Conservation (phyloP, 768 basidiomycete genomes). For the Leccinum olivaceopallidum region DNA sequence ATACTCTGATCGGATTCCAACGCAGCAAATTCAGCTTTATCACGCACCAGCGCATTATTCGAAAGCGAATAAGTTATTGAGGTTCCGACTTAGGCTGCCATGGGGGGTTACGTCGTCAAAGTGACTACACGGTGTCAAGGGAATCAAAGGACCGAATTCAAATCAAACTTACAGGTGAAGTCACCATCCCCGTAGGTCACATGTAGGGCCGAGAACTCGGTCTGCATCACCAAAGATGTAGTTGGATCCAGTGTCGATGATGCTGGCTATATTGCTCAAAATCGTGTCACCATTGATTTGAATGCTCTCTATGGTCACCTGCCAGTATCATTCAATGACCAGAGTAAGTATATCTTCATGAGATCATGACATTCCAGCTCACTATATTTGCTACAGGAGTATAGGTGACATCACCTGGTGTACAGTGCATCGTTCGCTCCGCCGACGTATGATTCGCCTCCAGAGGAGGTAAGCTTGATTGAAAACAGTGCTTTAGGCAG, state of each 20-base stretch:
- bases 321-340: slow-evolving; percentile 12
- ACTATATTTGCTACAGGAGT: slow-evolving; percentile 26
- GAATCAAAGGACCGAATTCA: not conserved
- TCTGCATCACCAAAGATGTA: slow-evolving; percentile 8
- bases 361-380: not conserved
- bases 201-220: slow-evolving; percentile 5
- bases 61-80: not conserved
- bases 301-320: slow-evolving; percentile 14
- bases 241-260: slow-evolving; percentile 26
- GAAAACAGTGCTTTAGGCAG: slow-evolving; percentile 29
- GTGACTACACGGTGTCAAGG: slow-evolving; percentile 11
- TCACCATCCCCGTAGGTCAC: slow-evolving; percentile 12
- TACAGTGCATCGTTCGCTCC: slow-evolving; percentile 41
- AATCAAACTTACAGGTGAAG: slow-evolving; percentile 32
- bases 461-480: slow-evolving; percentile 14
- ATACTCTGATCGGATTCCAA: not conserved
- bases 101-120: not conserved
- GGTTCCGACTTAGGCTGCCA: not conserved
- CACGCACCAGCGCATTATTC: not conserved
- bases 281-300: slow-evolving; percentile 1
- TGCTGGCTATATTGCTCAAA: slow-evolving; percentile 4
- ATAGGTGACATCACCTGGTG: slow-evolving; percentile 40
- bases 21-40: not conserved
- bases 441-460: slow-evolving; percentile 40
- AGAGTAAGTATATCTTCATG: not conserved